Base-by-base conservation (phyloP, 2,329 filamentous ascomycete species). In the Huntiella omanensis region DNA sequence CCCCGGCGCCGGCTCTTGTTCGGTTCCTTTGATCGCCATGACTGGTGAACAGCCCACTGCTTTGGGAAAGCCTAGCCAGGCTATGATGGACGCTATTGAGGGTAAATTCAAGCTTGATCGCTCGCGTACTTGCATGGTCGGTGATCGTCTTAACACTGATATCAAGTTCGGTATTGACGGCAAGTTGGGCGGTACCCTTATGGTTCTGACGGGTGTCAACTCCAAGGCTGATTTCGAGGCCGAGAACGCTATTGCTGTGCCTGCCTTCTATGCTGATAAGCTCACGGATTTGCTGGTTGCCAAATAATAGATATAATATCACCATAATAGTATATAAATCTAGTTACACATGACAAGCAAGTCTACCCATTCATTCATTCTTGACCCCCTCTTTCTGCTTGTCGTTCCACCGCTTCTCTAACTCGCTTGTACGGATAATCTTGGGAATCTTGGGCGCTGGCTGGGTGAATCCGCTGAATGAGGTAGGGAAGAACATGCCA, bases 51-150 rank as follows among this genome's bases (percentile, higher is more conserved):
- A 81, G 55, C 88, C 91, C 1, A 63, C 85, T 32, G 77, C 83
- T 3, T 65, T 96, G 36, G 91, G 91, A 1, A 98, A 98, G 65
- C 91, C 91, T 3, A 94, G 85, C 59, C 86, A 94, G 66, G 88
- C 88, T 3, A 98, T 98, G 91, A 94, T 98, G 88, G 88, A 96
- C 60, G 86, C 91, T 3, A 82, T 98, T 48, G 88, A 96, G 67
- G 88, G 88, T 49, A 94, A 93, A 62, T 95, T 96, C 61, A 71
- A 82, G 54, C 80, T 98, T 46, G 79, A 96, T 60, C 74, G 87
- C 34, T 74, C 70, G 50, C 77, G 77, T 54, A 83, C 91, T 1
- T 96, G 91, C 63, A 98, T 98, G 91, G 74, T 98, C 38, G 91
- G 91, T 5, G 91, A 98, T 61, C 72, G 91, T 28, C 67, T 94